Base-by-base conservation (phyloP, 768 basidiomycete genomes). In the Naematelia encephala region DNA sequence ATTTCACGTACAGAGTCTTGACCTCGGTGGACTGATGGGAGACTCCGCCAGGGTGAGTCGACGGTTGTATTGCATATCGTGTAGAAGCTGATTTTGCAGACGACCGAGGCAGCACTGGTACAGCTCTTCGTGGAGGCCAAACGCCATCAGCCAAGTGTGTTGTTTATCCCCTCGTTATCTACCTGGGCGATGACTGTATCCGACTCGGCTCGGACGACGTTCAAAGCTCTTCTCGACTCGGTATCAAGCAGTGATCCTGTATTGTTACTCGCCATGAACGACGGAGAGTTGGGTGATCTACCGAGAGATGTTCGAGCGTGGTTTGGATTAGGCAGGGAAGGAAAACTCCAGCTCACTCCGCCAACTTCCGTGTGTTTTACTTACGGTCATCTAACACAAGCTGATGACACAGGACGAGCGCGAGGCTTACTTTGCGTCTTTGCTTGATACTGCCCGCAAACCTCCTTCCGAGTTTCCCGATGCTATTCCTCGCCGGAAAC, bases 71-170 rank as follows among this genome's bases (percentile, higher is more conserved):
- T 34, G 14, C 19, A 19, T 12, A 21, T 28, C 2, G 46, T 39
- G 8, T 39, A 26, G 30, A 26, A 51, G 49, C 62, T 61, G 45
- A 48, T 50, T 2, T 3, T 12, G 4, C 55, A 94, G 91, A 90
- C 90, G 0, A 78, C 85, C 3, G 96, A 99, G 78, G 90, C 96
- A 1, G 87, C 90, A 1, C 86, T 97, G 54, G 91, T 97, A 3
- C 93, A 98, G 67, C 81, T 96, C 16, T 97, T 99, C 70, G 83
- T 93, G 21, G 96, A 99, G 76, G 96, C 94, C 0, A 98, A 97
- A 74, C 86, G 94, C 25, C 90, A 96, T 73, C 92, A 94, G 67
- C 96, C 96, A 0, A 92, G 91, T 0, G 87, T 98, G 34, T 84
- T 99, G 49, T 98, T 93, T 76, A 90, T 99, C 27, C 94, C 94